Evolutionary conservation across 108 stramenopile species (phyloP), one percentile per base, ranked within the genome.

Genomic region (Nannochloropsis salina): DNA sequence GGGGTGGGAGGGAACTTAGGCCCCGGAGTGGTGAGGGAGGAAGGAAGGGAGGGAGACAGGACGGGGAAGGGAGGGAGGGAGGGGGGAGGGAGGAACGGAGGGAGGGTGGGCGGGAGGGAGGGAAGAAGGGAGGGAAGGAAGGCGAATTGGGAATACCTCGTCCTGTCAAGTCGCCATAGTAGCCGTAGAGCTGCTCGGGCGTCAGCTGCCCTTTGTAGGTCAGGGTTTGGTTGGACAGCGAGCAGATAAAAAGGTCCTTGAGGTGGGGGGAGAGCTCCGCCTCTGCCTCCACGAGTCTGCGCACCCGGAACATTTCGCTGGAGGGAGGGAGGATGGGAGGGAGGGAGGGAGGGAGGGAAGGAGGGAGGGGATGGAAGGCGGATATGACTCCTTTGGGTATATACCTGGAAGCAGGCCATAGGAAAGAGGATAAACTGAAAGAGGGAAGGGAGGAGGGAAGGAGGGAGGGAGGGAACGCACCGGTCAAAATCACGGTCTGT

Each of bases 331-430:
- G 93, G 82, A 90, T n/a, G n/a, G n/a, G n/a, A n/a, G n/a, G n/a
- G n/a, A n/a, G n/a, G n/a, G n/a, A n/a, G n/a, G n/a, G 18, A 81
- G 22, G 9, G 21, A 22, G 95, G 94, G 93, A 96, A 96, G 85
- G 94, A 94, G 44, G 92, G 92, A 96, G 90, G 12, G 96, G 97
- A 87, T 99, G 97, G 87, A 96, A 98, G 44, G 98, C 90, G 92
- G 96, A 99, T 2, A 96, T 97, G 86, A 96, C 92, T 42, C 98
- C 98, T 42, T 97, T 97, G 92, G 94, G 95, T 97, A 99, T 99
- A 84, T 92, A 61, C 97, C 98, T 74, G 98, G 92, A 81, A 94
- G 94, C 22, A 98, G 95, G 82, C 97, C 93, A 51, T 92, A n/a
- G n/a, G n/a, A n/a, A n/a, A n/a, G n/a, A n/a, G n/a, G 85, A 83